These are phyloP conservation scores for Petasospora fabianii DNA, from an alignment of 1,139 yeast genomes.

Conservation along the genomic window DNA sequence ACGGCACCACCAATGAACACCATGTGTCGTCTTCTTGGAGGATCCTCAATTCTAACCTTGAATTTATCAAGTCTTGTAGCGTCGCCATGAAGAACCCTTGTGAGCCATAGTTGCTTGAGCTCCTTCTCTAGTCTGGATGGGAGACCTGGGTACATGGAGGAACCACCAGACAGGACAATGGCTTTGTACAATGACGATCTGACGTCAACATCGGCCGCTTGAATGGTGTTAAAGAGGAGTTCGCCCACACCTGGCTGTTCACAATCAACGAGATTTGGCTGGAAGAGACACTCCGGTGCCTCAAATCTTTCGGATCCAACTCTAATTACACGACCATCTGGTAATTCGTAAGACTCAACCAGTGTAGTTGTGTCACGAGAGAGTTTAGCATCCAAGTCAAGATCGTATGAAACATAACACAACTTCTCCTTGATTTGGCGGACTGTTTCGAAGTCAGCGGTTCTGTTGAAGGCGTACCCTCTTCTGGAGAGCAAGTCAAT, in stretches of 20 bases:
- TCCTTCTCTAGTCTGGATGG: conserved; percentile 96
- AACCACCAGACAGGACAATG: conserved; percentile 93
- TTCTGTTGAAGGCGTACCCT: conserved; percentile 96
- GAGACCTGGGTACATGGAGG: conserved; percentile 97
- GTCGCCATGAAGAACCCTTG: conserved; percentile 83
- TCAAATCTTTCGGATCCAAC: conserved; percentile 95
- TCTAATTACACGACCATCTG: conserved; percentile 92
- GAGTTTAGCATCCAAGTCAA: conserved; percentile 81
- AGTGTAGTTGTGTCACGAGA: conserved; percentile 93
- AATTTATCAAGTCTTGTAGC: conserved; percentile 84
- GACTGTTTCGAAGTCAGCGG: conserved; percentile 97
- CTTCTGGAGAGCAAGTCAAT: conserved; percentile 87
- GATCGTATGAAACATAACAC: conserved; percentile 92
- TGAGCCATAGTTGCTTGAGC: conserved; percentile 92
- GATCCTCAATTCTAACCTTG: conserved; percentile 96
- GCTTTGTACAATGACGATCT: conserved; percentile 87
- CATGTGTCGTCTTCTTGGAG: conserved; percentile 99
- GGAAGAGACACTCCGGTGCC: conserved; percentile 98
- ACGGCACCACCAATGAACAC: conserved; percentile 99
- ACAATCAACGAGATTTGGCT: conserved; percentile 93
- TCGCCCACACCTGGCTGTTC: conserved; percentile 98
- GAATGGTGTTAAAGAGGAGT: conserved; percentile 84
- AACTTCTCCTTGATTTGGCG: conserved; percentile 95
- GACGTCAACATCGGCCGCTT: conserved; percentile 90
- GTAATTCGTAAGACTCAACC: conserved; percentile 88